phyloP scores from a whole-genome alignment of 768 basidiomycete genomes.

The Mycena rebaudengoi region DNA sequence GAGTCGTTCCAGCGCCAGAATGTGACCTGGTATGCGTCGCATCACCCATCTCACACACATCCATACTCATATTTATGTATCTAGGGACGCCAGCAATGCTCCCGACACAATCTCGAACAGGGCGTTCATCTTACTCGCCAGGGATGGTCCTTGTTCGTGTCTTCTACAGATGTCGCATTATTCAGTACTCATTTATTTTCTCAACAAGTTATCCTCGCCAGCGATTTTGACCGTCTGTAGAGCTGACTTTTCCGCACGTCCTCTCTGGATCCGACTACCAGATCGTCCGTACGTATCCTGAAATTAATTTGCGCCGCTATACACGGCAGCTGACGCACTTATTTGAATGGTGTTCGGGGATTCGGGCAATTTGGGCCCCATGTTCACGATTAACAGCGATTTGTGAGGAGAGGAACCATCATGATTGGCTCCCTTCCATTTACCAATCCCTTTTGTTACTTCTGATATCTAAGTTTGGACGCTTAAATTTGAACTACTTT shows the following conservation, averaged over 20 bases:
- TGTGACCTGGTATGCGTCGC: constrained; percentile 45
- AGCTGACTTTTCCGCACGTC: constrained; percentile 29
- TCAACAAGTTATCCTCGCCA: constrained; percentile 32
- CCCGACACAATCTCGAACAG: constrained; percentile 36
- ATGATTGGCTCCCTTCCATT: too few species aligned
- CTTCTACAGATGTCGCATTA: not conserved
- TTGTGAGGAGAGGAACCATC: not conserved
- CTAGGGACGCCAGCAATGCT: constrained; percentile 31
- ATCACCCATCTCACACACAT: constrained; percentile 11
- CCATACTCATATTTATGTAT: not conserved
- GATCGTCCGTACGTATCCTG: constrained; percentile 31
- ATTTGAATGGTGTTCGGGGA: constrained; percentile 40
- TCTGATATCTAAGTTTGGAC: too few species aligned
- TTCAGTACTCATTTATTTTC: not conserved
- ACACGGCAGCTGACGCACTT: not conserved
- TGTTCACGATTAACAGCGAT: constrained; percentile 36
- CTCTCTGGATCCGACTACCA: constrained; percentile 27
- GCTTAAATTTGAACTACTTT: too few species aligned
- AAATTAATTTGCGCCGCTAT: not conserved
- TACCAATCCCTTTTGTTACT: too few species aligned
- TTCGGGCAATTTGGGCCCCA: constrained; percentile 38
- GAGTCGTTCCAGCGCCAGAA: constrained; percentile 27
- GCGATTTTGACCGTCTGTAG: constrained; percentile 27
- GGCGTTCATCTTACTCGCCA: constrained; percentile 17
- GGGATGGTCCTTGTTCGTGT: not conserved